A percentile compares a stretch with the other conserved stretches of the same genome.
Conservation (phyloP, 1,284 basidiomycete genomes). For the Quambalaria eucalypti region DNA sequence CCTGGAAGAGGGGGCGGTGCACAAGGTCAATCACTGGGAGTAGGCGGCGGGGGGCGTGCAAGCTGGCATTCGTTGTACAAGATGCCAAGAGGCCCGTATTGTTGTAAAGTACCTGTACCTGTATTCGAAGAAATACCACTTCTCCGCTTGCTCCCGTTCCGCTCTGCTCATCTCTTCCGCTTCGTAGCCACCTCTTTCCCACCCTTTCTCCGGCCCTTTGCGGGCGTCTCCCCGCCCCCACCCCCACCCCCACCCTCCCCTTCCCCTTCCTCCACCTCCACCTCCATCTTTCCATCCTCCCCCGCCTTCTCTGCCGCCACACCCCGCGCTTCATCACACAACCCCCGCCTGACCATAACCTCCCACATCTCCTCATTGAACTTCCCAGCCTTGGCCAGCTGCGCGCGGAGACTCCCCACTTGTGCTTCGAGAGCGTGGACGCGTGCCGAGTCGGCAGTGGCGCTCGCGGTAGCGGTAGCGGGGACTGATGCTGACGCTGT, state of each 20-base stretch:
- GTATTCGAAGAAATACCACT: too few species aligned
- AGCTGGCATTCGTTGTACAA: too few species aligned
- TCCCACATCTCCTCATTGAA: background rate
- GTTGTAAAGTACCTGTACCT: too few species aligned
- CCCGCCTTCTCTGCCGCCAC: background rate
- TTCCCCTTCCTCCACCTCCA: background rate
- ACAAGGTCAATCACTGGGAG: slow-evolving; percentile 76
- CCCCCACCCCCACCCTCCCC: too few species aligned
- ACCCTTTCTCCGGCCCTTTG: too few species aligned
- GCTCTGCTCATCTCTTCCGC: too few species aligned
- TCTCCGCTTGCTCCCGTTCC: too few species aligned
- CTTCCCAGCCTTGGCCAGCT: background rate
- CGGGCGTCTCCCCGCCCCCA: too few species aligned
- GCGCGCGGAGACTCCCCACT: background rate
- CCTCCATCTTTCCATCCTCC: background rate
- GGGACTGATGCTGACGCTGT: background rate
- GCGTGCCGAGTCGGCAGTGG: background rate
- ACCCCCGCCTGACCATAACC: background rate
- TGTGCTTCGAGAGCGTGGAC: background rate
- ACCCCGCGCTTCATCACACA: background rate
- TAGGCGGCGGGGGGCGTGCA: too few species aligned
- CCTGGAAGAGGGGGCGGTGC: slow-evolving; percentile 66
- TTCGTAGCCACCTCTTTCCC: too few species aligned
- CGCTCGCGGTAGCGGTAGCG: background rate
- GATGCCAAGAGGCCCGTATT: too few species aligned